Evolutionary conservation across 257 asterid genomes (phyloP).

Genomic region (Solanum peruvianum): DNA sequence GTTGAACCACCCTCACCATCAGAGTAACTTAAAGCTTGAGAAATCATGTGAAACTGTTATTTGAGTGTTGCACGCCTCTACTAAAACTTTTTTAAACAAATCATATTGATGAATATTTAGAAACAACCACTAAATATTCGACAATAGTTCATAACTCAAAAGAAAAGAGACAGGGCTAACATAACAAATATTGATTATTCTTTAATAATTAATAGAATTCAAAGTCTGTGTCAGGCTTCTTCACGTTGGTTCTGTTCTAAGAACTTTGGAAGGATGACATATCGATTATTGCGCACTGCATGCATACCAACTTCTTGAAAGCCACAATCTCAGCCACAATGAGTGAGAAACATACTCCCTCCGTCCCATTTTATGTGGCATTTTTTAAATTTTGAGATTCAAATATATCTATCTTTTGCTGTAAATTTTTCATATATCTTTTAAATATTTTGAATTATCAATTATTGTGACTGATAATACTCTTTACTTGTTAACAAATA

Average conservation of each 20-base stretch:
- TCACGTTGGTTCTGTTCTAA: slow-evolving; percentile 76
- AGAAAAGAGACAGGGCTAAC: neutral
- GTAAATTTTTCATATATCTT: no score
- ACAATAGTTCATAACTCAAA: neutral
- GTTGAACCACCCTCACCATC: neutral
- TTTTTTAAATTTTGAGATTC: no score
- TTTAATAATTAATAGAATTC: slow-evolving; percentile 44
- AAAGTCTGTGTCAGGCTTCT: slow-evolving; percentile 79
- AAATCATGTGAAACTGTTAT: neutral
- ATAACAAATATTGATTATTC: neutral
- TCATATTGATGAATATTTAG: neutral
- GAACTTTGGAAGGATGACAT: slow-evolving; percentile 70
- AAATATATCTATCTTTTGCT: no score
- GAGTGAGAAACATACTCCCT: no score
- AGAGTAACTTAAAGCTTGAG: neutral
- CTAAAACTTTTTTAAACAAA: neutral
- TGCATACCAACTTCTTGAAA: slow-evolving; percentile 47
- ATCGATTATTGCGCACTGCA: slow-evolving; percentile 75
- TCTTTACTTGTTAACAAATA: no score
- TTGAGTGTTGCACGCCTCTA: neutral
- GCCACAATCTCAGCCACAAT: neutral
- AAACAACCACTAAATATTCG: neutral
- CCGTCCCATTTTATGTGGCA: no score
- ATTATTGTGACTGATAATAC: no score
- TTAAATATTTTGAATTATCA: no score